These are phyloP conservation scores for Astrocystis sublimbata DNA, from an alignment of 495 filamentous ascomycete species.

Conservation along the genomic window DNA sequence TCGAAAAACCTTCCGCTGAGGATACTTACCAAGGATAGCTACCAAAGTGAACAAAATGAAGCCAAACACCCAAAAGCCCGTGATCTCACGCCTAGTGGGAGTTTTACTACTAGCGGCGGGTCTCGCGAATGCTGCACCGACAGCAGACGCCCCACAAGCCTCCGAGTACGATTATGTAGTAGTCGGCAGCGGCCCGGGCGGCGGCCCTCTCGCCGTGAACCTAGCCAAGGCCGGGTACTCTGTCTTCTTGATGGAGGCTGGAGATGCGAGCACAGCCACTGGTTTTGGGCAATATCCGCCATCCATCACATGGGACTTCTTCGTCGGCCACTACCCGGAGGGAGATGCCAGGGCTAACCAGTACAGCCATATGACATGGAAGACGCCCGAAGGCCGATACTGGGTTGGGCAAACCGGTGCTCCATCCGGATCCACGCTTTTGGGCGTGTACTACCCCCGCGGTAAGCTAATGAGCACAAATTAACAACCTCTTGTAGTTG, in stretches of 20 bases:
- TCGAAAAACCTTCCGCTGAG: not conserved
- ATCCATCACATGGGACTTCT: constrained; percentile 42
- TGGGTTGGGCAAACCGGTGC: constrained; percentile 38
- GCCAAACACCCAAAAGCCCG: not conserved
- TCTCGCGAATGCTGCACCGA: not conserved
- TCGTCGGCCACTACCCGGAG: constrained; percentile 39
- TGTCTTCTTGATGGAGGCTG: constrained; percentile 60
- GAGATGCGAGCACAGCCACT: constrained; percentile 45
- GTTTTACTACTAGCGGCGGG: not conserved
- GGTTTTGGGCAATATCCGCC: constrained; percentile 36
- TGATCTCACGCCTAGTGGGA: constrained; percentile 3
- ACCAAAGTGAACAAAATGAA: constrained; percentile 4
- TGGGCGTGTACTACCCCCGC: constrained; percentile 40
- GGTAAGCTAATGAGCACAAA: constrained; percentile 11
- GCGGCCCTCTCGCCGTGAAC: constrained; percentile 56
- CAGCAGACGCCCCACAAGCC: not conserved
- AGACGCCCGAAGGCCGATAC: constrained; percentile 33
- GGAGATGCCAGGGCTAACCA: constrained; percentile 32
- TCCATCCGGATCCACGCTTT: constrained; percentile 31
- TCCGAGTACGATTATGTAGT: constrained; percentile 42
- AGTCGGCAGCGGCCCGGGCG: constrained; percentile 52
- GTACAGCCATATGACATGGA: constrained; percentile 41
- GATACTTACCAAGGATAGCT: not conserved
- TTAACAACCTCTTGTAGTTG: not conserved
- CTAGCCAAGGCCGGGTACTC: constrained; percentile 59